Conservation (phyloP, 768 basidiomycete genomes). For the Nevesoporus exiguus region DNA sequence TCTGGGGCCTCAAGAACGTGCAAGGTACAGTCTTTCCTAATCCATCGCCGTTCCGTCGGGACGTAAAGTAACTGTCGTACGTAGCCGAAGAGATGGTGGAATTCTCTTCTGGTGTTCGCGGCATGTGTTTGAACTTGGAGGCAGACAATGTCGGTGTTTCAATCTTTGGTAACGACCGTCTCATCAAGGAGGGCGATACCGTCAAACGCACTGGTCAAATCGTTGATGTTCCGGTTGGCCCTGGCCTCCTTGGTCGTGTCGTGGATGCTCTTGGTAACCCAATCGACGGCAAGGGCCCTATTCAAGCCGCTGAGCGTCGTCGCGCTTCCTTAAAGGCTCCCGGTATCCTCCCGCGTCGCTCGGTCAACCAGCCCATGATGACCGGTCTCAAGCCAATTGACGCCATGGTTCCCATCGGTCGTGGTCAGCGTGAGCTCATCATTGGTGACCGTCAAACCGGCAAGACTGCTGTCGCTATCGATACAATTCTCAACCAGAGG, state of each 20-base stretch:
- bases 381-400: conserved; percentile 99
- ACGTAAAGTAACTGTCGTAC: conserved; percentile 8
- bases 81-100: conserved; percentile 99
- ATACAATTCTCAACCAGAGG: conserved; percentile 99
- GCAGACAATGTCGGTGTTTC: conserved; percentile 99
- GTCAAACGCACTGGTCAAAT: conserved; percentile 99
- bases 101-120: conserved; percentile 99
- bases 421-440: conserved; percentile 99
- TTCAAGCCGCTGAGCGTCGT: conserved; percentile 88
- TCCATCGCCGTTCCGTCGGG: not conserved
- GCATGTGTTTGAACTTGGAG: conserved; percentile 99
- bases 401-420: conserved; percentile 99
- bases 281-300: conserved; percentile 99
- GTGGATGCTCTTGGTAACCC: conserved; percentile 99
- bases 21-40: conserved; percentile 59
- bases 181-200: conserved; percentile 99
- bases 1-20: conserved; percentile 98
- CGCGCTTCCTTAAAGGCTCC: conserved; percentile 99
- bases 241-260: conserved; percentile 95
- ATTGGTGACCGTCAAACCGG: conserved; percentile 99
- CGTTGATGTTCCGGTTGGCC: conserved; percentile 99
- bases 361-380: conserved; percentile 99
- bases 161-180: conserved; percentile 97
- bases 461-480: conserved; percentile 98
- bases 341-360: conserved; percentile 98